A percentile compares a stretch with the other conserved stretches of the same genome.
phyloP scores from a whole-genome alignment of 73 alveolate genomes.

The Tetrahymena thermophila region DNA sequence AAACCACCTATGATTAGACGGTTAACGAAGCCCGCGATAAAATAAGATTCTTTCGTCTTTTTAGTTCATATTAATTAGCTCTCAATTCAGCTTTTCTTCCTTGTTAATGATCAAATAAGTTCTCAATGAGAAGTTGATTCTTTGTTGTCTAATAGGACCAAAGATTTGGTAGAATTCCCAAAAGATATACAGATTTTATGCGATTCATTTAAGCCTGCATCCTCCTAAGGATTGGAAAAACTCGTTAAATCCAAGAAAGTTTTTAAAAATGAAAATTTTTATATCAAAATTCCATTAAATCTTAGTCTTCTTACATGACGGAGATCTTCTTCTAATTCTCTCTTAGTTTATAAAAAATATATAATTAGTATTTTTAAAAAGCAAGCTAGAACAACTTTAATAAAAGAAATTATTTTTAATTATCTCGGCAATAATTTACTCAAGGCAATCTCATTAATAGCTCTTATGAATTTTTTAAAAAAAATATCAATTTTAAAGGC shows the following conservation, averaged over 20 bases:
- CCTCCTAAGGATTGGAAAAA: not conserved
- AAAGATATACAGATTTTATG: not conserved
- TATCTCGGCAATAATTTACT: not conserved
- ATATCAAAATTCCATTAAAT: not conserved
- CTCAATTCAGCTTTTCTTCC: not conserved
- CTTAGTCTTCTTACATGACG: not conserved
- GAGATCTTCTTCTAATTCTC: not conserved
- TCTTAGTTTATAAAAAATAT: not conserved
- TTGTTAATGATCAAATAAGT: not conserved
- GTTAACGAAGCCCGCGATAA: not conserved
- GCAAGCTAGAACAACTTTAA: not conserved
- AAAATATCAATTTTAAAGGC: not conserved
- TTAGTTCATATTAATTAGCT: not conserved
- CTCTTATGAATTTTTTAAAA: not conserved
- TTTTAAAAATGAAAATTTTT: not conserved
- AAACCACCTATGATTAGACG: not conserved
- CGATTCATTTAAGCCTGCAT: not conserved
- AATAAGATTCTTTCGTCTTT: not conserved
- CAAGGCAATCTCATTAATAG: conserved; percentile 2
- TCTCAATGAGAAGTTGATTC: not conserved
- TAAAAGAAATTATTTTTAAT: not conserved
- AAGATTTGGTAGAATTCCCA: not conserved
- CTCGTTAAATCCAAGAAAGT: not conserved
- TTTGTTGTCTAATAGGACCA: not conserved
- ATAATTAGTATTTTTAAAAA: not conserved